Evolutionary conservation across 768 basidiomycete species (phyloP), one percentile per base, ranked within the genome.

Genomic region (Dacryopinax spathularia): DNA sequence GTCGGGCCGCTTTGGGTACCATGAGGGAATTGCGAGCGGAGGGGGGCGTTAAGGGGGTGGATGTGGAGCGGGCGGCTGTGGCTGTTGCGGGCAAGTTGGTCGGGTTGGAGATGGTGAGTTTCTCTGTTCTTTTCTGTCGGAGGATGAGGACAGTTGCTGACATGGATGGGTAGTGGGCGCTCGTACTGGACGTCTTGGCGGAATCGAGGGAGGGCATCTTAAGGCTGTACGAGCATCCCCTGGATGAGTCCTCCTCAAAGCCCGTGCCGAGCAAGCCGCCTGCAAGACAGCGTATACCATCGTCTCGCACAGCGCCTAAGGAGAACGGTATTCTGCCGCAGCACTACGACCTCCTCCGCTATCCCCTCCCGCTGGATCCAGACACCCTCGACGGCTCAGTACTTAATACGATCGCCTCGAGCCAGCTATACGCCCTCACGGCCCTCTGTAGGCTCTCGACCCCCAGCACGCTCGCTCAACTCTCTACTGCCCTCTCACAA

Each of bases 1-100:
- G 36, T 60, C 70, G 75, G 16, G 76, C 75, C 60, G 77, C 81
- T 61, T 70, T 91, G 7, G 64, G 64, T 0, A 67, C 72, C 1
- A 73, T 91, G 41, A 75, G 88, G 60, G 27, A 34, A n/a, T 56
- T 69, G 36, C n/a, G 65, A 62, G 33, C 60, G 61, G 0, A 7
- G n/a, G 70, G 69, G 33, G 33, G 41, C 60, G 61, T 81, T 20
- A 74, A 72, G 44, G 74, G 79, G 0, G 16, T 87, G 9, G 85
- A 90, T 66, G 78, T 89, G 4, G 90, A 91, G 73, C 79, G 85
- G 35, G 88, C 87, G 1, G 89, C 86, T 0, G 79, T 79, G 60
- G 84, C 84, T 64, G 73, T 90, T 3, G 70, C 84, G 5, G 85
- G 82, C 7, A 89, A 89, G 71, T 72, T 91, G 1, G 76, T 89